Evolutionary conservation across 2,329 filamentous ascomycete species (phyloP).

Genomic region (Botrytis cinerea): DNA sequence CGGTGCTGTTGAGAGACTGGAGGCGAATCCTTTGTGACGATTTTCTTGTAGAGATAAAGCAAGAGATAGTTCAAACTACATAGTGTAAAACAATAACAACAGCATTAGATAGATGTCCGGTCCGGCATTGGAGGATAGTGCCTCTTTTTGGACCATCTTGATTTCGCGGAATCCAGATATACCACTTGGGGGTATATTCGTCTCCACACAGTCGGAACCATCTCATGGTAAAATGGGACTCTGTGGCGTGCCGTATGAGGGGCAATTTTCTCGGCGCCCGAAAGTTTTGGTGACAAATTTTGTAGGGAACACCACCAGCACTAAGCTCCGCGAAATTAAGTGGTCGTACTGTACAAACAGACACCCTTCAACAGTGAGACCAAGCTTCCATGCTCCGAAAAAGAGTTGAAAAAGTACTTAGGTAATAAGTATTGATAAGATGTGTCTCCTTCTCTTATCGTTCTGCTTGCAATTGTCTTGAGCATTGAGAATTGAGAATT

Average conservation of each 20-base stretch:
- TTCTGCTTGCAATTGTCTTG: background rate
- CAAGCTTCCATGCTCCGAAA: background rate
- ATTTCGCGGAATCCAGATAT: background rate
- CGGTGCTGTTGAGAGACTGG: background rate
- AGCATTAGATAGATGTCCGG: background rate
- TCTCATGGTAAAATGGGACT: background rate
- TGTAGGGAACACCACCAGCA: background rate
- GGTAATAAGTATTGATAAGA: slow-evolving; percentile 12
- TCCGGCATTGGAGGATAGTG: background rate
- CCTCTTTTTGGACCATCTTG: background rate
- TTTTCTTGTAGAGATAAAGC: slow-evolving; percentile 3
- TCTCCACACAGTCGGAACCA: background rate
- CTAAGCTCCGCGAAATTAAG: background rate
- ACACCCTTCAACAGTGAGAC: background rate
- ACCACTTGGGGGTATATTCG: background rate
- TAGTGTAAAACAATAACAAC: background rate
- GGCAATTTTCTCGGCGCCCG: slow-evolving; percentile 12
- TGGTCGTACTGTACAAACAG: background rate
- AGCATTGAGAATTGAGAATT: background rate
- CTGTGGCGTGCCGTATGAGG: slow-evolving; percentile 1
- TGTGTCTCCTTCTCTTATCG: background rate
- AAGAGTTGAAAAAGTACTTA: background rate
- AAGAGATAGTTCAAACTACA: background rate
- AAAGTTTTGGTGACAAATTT: background rate
- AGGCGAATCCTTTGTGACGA: background rate